These are phyloP conservation scores for Globisporangium cederbergense DNA, from an alignment of 352 stramenopile species.

Conservation along the genomic window DNA sequence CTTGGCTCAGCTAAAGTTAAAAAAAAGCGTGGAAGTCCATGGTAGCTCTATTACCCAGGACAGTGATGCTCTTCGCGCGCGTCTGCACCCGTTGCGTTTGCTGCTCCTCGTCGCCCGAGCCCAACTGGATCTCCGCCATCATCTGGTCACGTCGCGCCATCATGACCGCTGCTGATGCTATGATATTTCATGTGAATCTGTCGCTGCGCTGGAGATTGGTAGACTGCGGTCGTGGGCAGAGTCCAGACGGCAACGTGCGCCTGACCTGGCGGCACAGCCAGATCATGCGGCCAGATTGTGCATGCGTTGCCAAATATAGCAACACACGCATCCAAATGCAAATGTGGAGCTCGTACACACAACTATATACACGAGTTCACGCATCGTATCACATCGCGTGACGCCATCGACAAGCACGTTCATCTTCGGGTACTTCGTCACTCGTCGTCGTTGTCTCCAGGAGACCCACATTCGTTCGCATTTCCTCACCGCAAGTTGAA, in stretches of 20 bases:
- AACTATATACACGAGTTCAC: not conserved
- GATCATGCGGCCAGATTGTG: not conserved
- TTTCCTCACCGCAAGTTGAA: slow-evolving; percentile 5
- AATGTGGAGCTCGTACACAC: not conserved
- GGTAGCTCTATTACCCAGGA: too few species aligned
- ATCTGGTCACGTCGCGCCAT: slow-evolving; percentile 9
- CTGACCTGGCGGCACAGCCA: too few species aligned
- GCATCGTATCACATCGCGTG: not conserved
- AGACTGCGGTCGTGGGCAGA: not conserved
- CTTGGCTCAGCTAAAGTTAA: not conserved
- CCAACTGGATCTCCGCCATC: slow-evolving; percentile 14
- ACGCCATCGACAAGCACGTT: too few species aligned
- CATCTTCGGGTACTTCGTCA: not conserved
- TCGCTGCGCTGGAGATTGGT: not conserved
- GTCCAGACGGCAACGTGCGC: too few species aligned
- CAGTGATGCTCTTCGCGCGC: not conserved
- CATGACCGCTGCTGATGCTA: not conserved
- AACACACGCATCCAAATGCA: not conserved
- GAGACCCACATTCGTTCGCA: not conserved
- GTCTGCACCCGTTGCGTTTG: not conserved
- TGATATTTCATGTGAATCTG: not conserved
- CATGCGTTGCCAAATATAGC: not conserved
- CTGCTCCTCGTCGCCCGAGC: slow-evolving; percentile 5
- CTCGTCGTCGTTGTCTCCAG: not conserved
- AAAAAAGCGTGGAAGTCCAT: too few species aligned